Percentiles rank a stretch among this genome's conserved stretches.
phyloP scores from a whole-genome alignment of 116 monocot species.

The Trichopus zeylanicus region DNA sequence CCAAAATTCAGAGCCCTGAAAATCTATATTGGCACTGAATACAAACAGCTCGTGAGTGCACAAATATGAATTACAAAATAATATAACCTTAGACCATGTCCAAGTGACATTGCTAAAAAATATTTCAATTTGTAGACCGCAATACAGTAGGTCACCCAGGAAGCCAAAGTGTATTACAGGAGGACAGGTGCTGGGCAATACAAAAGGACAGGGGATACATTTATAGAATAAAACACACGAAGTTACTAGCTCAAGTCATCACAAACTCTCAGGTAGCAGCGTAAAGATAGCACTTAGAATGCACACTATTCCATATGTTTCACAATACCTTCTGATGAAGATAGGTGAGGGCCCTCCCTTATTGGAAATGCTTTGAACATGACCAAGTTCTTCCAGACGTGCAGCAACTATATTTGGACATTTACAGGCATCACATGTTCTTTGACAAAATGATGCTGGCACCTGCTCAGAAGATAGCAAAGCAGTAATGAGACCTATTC shows the following conservation, averaged over 20 bases:
- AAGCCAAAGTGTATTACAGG: neutral
- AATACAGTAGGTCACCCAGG: neutral
- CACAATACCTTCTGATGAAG: constrained; percentile 39
- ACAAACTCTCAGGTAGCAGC: neutral
- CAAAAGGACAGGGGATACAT: neutral
- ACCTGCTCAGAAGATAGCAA: constrained; percentile 26
- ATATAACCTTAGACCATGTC: neutral
- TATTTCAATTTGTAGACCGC: neutral
- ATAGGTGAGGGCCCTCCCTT: constrained; percentile 29
- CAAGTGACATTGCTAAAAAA: neutral
- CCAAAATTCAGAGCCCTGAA: constrained; percentile 63
- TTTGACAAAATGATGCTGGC: constrained; percentile 43
- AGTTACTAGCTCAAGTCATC: neutral
- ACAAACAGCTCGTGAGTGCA: constrained; percentile 8
- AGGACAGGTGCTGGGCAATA: neutral
- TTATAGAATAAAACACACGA: too few relatives aligned
- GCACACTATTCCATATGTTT: neutral
- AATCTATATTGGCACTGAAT: constrained; percentile 10
- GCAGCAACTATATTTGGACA: constrained; percentile 32
- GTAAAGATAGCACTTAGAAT: neutral
- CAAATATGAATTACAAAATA: constrained; percentile 2
- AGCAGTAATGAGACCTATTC: neutral
- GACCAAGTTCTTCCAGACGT: constrained; percentile 34
- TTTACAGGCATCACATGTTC: constrained; percentile 68
- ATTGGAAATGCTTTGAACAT: constrained; percentile 17